These are phyloP conservation scores for Eucalyptus cloeziana DNA, from an alignment of 345 rosid genomes.

Conservation along the genomic window DNA sequence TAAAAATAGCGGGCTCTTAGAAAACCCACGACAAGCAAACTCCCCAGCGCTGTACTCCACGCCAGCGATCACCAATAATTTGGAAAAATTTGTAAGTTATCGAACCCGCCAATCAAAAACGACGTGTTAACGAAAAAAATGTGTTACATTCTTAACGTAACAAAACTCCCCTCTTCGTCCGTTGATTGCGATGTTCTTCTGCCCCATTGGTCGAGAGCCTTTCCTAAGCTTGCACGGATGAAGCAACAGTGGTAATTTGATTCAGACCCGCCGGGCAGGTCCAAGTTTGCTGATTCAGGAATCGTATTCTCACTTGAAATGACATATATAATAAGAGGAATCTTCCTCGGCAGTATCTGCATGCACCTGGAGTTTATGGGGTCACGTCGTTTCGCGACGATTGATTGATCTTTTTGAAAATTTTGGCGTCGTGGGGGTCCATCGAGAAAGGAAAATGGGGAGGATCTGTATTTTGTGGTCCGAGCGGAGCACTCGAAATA, in stretches of 20 bases:
- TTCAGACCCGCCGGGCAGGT: background rate
- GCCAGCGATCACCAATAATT: background rate
- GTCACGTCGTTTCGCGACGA: background rate
- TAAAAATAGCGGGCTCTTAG: background rate
- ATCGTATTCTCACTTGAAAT: background rate
- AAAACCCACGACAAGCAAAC: background rate
- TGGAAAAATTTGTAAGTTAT: background rate
- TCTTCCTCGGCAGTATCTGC: background rate
- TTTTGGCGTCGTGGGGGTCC: background rate
- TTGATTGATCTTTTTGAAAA: background rate
- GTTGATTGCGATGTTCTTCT: background rate
- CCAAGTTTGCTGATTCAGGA: background rate
- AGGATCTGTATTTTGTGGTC: background rate
- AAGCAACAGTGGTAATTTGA: background rate
- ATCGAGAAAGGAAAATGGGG: background rate
- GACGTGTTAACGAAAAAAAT: background rate
- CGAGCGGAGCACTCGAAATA: background rate
- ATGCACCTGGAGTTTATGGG: background rate
- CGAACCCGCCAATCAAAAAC: background rate
- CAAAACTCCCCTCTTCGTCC: background rate
- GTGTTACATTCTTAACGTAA: background rate
- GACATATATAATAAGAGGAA: background rate
- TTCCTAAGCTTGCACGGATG: background rate
- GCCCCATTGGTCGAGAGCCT: background rate
- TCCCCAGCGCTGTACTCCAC: background rate